Evolutionary conservation across 139 green algal species (phyloP).

Genomic region (Chlamydomonas applanata): DNA sequence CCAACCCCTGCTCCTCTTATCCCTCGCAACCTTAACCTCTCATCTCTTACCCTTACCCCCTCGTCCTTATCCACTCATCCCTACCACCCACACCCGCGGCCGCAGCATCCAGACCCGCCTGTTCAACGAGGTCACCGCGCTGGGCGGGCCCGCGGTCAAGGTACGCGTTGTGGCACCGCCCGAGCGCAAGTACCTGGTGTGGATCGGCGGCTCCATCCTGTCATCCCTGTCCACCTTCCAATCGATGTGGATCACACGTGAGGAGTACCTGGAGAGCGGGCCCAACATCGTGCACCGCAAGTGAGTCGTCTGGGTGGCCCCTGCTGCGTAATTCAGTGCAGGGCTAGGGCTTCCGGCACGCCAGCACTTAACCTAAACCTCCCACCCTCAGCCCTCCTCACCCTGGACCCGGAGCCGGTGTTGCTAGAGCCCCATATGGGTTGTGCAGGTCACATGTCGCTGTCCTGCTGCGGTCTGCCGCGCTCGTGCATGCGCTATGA

Average conservation of each 20-base stretch:
- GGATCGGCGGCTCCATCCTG: conserved; percentile 94
- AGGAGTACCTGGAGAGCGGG: conserved; percentile 66
- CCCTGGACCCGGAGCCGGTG: too few relatives aligned
- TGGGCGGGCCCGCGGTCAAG: conserved; percentile 53
- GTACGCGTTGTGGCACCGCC: conserved; percentile 60
- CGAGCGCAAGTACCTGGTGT: conserved; percentile 92
- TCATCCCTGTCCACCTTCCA: conserved; percentile 90
- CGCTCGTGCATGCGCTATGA: too few relatives aligned
- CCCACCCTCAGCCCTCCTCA: too few relatives aligned
- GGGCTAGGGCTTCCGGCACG: too few relatives aligned
- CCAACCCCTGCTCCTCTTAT: too few relatives aligned
- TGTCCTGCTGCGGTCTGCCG: too few relatives aligned
- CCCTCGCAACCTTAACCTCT: too few relatives aligned
- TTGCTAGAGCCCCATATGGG: too few relatives aligned
- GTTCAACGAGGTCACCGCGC: conserved; percentile 78
- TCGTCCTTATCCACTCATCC: not conserved
- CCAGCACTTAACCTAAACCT: too few relatives aligned
- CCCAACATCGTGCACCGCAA: conserved; percentile 49
- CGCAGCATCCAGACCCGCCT: conserved; percentile 75
- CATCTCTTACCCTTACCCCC: too few relatives aligned
- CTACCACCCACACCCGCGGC: not conserved
- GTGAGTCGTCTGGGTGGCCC: conserved; percentile 37
- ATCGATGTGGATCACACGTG: conserved; percentile 86
- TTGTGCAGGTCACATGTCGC: too few relatives aligned
- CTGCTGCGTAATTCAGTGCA: too few relatives aligned